These are phyloP conservation scores for Acidiella bohemica DNA, from an alignment of 495 filamentous ascomycete species.

Conservation along the genomic window DNA sequence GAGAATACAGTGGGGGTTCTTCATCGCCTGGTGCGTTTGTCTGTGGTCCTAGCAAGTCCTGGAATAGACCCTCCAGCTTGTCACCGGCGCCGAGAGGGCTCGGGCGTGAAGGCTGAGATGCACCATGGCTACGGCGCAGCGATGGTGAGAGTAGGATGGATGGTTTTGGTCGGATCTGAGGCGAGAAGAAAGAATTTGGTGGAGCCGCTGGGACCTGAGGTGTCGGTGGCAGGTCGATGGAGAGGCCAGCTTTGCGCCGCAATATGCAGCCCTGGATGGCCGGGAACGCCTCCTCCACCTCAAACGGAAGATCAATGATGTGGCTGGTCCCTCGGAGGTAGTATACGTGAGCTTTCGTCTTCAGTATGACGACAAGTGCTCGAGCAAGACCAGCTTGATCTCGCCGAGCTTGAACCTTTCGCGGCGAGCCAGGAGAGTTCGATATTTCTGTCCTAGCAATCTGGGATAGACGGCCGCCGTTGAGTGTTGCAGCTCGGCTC, in stretches of 20 bases:
- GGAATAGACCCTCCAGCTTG: constrained; percentile 6
- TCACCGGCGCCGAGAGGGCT: constrained; percentile 3
- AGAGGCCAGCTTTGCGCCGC: constrained; percentile 45
- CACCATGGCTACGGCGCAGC: constrained; percentile 6
- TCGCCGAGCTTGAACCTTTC: not conserved
- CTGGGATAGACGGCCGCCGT: not conserved
- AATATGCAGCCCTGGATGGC: constrained; percentile 71
- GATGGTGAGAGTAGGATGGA: constrained; percentile 23
- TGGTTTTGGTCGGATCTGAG: constrained; percentile 32
- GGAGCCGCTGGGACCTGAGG: constrained; percentile 38
- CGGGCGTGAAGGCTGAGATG: constrained; percentile 4
- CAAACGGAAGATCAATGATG: constrained; percentile 85
- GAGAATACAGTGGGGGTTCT: constrained; percentile 54
- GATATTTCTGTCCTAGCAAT: too few relatives aligned
- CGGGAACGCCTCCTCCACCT: constrained; percentile 76
- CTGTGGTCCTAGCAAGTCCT: constrained; percentile 5
- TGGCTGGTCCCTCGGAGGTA: constrained; percentile 81
- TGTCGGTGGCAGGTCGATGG: constrained; percentile 18
- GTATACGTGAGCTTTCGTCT: constrained; percentile 84
- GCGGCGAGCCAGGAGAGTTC: too few relatives aligned
- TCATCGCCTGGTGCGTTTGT: not conserved
- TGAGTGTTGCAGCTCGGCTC: not conserved
- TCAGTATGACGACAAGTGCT: constrained; percentile 81
- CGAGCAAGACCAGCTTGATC: constrained; percentile 21
- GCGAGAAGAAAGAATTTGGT: constrained; percentile 68